A percentile compares a stretch with the other conserved stretches of the same genome.
Conservation (phyloP, 805 yeast genomes). For the Candida nonsorbophila region DNA sequence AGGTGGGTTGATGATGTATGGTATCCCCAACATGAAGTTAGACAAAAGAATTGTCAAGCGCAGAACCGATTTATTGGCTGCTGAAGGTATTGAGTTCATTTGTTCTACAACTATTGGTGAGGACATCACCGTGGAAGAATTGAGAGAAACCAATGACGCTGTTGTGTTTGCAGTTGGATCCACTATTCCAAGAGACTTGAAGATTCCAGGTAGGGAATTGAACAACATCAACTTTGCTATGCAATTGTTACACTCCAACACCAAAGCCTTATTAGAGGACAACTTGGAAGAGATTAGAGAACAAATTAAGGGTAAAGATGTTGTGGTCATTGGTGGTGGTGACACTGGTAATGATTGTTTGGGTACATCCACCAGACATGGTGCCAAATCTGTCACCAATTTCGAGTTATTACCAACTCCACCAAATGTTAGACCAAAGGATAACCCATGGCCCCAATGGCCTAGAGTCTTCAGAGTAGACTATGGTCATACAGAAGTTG, state of each 20-base stretch:
- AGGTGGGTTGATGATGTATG: conserved; percentile 97
- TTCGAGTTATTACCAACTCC: conserved; percentile 95
- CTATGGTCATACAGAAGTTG: conserved; percentile 95
- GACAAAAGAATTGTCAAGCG: conserved; percentile 91
- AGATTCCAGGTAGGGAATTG: conserved; percentile 88
- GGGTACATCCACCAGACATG: conserved; percentile 96
- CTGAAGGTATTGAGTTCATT: conserved; percentile 81
- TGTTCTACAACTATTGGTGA: conserved; percentile 80
- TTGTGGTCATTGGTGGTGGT: conserved; percentile 98
- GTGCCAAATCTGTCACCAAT: conserved; percentile 89
- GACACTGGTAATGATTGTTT: conserved; percentile 99
- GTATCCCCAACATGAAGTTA: conserved; percentile 98
- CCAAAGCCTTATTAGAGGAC: conserved; percentile 81
- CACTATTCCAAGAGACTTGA: conserved; percentile 92
- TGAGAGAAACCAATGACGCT: conserved; percentile 66
- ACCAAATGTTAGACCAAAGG: conserved; percentile 77
- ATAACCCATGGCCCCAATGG: conserved; percentile 99
- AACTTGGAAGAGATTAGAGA: conserved; percentile 72
- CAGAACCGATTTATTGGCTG: conserved; percentile 83
- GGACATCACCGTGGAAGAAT: conserved; percentile 66
- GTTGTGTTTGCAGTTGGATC: conserved; percentile 92
- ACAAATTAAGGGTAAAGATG: conserved; percentile 77
- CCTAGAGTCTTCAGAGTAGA: conserved; percentile 96
- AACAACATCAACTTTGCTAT: conserved; percentile 91
- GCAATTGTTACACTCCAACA: conserved; percentile 81